Base-by-base conservation (phyloP, 441 rosid species). In the Croton setiger region DNA sequence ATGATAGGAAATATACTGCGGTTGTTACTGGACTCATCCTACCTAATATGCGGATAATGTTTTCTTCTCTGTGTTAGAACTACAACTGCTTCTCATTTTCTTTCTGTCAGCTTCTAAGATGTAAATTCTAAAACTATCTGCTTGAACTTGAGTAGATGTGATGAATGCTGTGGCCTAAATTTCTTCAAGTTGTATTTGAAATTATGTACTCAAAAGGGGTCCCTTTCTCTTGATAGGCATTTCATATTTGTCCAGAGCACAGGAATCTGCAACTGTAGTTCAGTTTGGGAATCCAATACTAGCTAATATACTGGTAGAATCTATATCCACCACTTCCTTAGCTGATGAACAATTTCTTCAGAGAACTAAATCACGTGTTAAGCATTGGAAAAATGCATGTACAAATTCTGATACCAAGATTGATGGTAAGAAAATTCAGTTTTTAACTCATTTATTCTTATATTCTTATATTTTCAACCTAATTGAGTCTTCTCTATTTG, bases 241-340 rank as follows among this genome's bases (percentile, higher is more conserved):
- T 67, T 89, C 96, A 7, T 93, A 93, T 76, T 81, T 89, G 69
- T 91, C 97, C 9, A 86, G 87, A 87, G 87, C 72, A 33, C 98
- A 93, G 82, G 98, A 91, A 69, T 79, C 85, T 64, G 75, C 75
- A 0, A 91, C 87, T 3, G 88, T 80, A 79, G 66, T 80, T 81
- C 81, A 67, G 43, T 69, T 79, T 58, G 89, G 80, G 78, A 84
- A 80, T 83, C 87, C 93, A n/a, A 59, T 79, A 12, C 79, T 45
- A 66, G 76, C 84, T 49, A 73, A 73, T 64, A 35, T 74, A 31
- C 5, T 72, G 2, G 54, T 49, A 47, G 70, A 66, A 64, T 75
- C 89, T 70, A 76, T 83, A 76, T 73, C 86, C 68, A 55, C 71
- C 31, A 80, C 76, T 36, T 70, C 85, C 33, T 82, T 87, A 61